Evolutionary conservation across 108 stramenopile genomes (phyloP), one percentile per base, ranked within the genome.

Genomic region (Skeletonema costatum): DNA sequence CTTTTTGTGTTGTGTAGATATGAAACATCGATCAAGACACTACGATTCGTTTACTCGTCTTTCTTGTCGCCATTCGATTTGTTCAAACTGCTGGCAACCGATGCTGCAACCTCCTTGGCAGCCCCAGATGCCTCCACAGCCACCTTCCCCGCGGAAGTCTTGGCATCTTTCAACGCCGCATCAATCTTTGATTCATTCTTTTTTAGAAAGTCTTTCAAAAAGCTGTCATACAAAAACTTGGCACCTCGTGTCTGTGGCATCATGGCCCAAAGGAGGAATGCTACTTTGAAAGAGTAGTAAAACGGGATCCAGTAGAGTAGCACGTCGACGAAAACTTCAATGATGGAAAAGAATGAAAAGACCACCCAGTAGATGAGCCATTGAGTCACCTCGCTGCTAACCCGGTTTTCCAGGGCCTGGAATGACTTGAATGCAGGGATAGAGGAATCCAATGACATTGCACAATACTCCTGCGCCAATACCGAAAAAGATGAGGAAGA

Each of bases 351-450:
- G 82, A 96, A 92, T 39, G 96, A 87, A 72, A 92, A 98, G 36
- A 98, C 90, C 50, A 97, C 91, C 97, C 97, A 98, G 79, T 98
- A 98, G 32, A 95, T 91, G 32, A 97, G 88, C 97, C 97, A 98
- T 71, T 97, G 97, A 41, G 92, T 93, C 67, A 97, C 97, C 33
- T 98, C 97, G 10, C 80, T 87, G 46, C 86, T 78, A 48, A 77
- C 73, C 48, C 87, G 85, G 62, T 84, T 87, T 83, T 98, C 97
- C 59, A 98, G 96, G 29, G 96, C 95, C 69, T 87, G 80, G 68
- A 98, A 83, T 7, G 95, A 90, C 66, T 92, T 85, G 77, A 86
- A 88, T 2, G 96, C 95, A 31, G 97, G 97, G 97, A 85, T 96
- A 98, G 13, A 97, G 68, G 68, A 97, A 98, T 25, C 97, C 97